These are phyloP conservation scores for Dothidotthia symphoricarpi DNA, from an alignment of 2,329 filamentous ascomycete species.

Conservation along the genomic window DNA sequence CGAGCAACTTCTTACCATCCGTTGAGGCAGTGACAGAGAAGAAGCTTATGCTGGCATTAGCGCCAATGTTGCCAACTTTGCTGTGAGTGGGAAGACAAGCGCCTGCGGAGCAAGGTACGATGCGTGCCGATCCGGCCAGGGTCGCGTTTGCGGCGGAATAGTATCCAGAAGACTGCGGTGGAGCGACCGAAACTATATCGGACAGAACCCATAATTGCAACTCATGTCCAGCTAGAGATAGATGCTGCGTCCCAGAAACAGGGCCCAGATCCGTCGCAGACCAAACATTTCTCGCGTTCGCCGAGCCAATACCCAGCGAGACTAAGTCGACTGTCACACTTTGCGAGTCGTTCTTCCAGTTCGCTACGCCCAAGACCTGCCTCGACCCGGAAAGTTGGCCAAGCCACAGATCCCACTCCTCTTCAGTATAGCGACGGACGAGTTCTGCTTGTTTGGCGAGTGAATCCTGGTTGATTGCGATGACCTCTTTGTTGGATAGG, in stretches of 20 bases:
- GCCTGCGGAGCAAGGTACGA: conserved; percentile 21
- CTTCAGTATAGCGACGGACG: conserved; percentile 41
- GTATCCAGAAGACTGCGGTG: conserved; percentile 24
- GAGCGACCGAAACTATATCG: conserved; percentile 20
- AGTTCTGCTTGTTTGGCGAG: conserved; percentile 55
- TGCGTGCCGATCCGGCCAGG: conserved; percentile 30
- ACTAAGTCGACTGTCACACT: conserved; percentile 34
- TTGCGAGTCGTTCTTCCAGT: conserved; percentile 39
- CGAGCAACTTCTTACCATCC: conserved; percentile 33
- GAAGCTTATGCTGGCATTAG: conserved; percentile 28
- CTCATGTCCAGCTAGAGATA: conserved; percentile 26
- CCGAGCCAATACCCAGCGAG: conserved; percentile 34
- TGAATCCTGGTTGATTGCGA: conserved; percentile 59
- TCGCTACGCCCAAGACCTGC: conserved; percentile 39
- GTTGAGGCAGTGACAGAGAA: conserved; percentile 22
- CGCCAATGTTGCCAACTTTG: conserved; percentile 38
- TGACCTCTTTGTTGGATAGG: conserved; percentile 53
- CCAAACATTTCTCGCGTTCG: conserved; percentile 41
- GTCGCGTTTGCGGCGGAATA: conserved; percentile 33
- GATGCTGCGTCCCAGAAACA: conserved; percentile 13
- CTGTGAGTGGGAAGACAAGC: conserved; percentile 31
- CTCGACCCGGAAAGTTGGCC: conserved; percentile 39
- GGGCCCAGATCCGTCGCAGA: conserved; percentile 21
- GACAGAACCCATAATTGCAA: conserved; percentile 38
- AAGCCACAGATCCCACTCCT: conserved; percentile 42